Evolutionary conservation across 768 basidiomycete genomes (phyloP).

Genomic region (Lactarius akahatsu): DNA sequence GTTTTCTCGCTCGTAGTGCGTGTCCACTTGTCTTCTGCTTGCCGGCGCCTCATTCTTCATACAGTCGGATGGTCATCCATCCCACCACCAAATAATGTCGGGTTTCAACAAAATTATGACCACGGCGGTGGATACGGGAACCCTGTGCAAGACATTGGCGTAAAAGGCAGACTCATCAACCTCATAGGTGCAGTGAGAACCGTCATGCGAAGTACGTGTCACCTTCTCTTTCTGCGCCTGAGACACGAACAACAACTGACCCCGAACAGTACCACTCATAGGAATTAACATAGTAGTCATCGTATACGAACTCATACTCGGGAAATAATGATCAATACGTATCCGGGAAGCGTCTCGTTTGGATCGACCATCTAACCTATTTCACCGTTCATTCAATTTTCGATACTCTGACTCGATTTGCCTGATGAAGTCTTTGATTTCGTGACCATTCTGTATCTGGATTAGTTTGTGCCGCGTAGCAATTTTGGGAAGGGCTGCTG

Average conservation of each 20-base stretch:
- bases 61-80: conserved; percentile 88
- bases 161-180: conserved; percentile 87
- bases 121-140: conserved; percentile 67
- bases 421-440: conserved; percentile 66
- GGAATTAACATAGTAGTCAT: conserved; percentile 84
- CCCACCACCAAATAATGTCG: conserved; percentile 56
- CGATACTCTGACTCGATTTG: conserved; percentile 76
- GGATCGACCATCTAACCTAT: not conserved
- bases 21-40: conserved; percentile 27
- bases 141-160: conserved; percentile 53
- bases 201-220: conserved; percentile 88
- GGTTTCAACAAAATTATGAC: conserved; percentile 67
- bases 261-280: conserved; percentile 85
- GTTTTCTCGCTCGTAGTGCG: conserved; percentile 91
- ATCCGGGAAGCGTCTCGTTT: not conserved
- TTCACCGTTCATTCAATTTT: conserved; percentile 48
- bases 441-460: conserved; percentile 63
- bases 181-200: conserved; percentile 95
- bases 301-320: conserved; percentile 75
- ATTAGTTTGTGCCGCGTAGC: conserved; percentile 11
- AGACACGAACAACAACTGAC: conserved; percentile 22
- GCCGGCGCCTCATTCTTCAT: conserved; percentile 27
- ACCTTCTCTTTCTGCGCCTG: conserved; percentile 13
- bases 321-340: conserved; percentile 39
- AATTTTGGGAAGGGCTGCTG: conserved; percentile 30